Evolutionary conservation across 1,139 yeast genomes (phyloP).

Genomic region (Zygosaccharomyces pseudobailii): DNA sequence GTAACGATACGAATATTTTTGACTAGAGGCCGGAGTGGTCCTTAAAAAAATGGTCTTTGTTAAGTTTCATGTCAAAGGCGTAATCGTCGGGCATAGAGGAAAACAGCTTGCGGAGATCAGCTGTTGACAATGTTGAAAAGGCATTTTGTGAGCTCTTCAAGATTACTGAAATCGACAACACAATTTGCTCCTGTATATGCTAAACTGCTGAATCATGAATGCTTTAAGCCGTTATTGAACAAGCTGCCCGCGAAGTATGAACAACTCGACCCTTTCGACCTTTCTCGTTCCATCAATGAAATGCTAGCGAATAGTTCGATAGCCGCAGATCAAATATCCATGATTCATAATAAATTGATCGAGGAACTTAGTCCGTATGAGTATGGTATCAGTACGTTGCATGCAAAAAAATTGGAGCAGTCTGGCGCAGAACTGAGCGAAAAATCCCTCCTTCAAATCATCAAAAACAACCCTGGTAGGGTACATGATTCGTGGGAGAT

Average conservation of each 20-base stretch:
- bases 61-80: too few species aligned
- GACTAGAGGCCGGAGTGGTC: too few species aligned
- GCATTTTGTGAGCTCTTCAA: neutral
- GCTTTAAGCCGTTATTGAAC: constrained; percentile 17
- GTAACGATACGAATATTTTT: too few species aligned
- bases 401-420: constrained; percentile 19
- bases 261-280: constrained; percentile 20
- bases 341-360: constrained; percentile 27
- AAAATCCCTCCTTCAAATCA: constrained; percentile 21
- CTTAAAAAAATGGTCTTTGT: neutral
- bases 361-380: constrained; percentile 26
- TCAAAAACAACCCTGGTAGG: constrained; percentile 32
- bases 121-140: constrained; percentile 6
- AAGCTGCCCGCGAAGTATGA: constrained; percentile 7
- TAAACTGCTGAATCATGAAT: constrained; percentile 14
- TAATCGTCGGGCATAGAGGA: too few species aligned
- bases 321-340: constrained; percentile 12
- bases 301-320: constrained; percentile 8
- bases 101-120: neutral
- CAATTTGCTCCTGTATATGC: constrained; percentile 6
- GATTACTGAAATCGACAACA: constrained; percentile 1
- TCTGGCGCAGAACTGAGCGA: constrained; percentile 15
- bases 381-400: constrained; percentile 29
- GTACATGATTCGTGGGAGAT: constrained; percentile 30
- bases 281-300: constrained; percentile 17